Base-by-base conservation (phyloP, 1,139 yeast species). In the Taphrina wiesneri region DNA sequence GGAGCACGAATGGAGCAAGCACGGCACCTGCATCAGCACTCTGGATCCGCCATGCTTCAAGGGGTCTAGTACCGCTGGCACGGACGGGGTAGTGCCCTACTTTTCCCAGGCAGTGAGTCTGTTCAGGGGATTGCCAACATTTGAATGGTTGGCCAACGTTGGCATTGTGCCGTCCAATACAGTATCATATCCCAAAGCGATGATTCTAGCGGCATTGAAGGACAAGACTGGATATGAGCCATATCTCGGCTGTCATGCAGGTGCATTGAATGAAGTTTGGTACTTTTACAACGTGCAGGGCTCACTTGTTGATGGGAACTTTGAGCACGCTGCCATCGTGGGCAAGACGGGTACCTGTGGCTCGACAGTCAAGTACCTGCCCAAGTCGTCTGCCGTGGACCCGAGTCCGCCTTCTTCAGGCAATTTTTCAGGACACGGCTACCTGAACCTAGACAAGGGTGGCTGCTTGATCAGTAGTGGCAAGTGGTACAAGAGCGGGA, bases 1-100 rank as follows among this genome's bases (percentile, higher is more conserved):
- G 98, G 81, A 85, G 32, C 98, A 93, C 75, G 99, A 93, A 77
- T 93, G 84, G 81, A 92, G 92, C 78, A 93, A 93, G 76, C 99
- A 93, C 74, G 98, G 63, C 2, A 59, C 63, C 0, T 93, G 98
- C 76, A 85, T 92, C 78, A 83, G 86, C 45, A 91, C 97, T 0
- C 79, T 92, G 62, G 82, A 82, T 65, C 90, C 96, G 2, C 71
- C 75, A 1, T 93, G 98, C 74, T 90, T 90, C 74, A 68, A 71
- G 13, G 76, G 75, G 45, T 75, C 79, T 61, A 75, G 76, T 36
- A 74, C 80, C 67, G 76, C 84, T 4, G 47, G 46, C 30, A 46
- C 47, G 72, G 82, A 83, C 73, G 85, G 90, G 71, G 90, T 90
- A 13, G 87, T 87, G 69, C 97, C 92, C 75, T 93, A 86, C 76